These are phyloP conservation scores for Colletotrichum sp. DNA, from an alignment of 2,329 filamentous ascomycete species.

Conservation along the genomic window DNA sequence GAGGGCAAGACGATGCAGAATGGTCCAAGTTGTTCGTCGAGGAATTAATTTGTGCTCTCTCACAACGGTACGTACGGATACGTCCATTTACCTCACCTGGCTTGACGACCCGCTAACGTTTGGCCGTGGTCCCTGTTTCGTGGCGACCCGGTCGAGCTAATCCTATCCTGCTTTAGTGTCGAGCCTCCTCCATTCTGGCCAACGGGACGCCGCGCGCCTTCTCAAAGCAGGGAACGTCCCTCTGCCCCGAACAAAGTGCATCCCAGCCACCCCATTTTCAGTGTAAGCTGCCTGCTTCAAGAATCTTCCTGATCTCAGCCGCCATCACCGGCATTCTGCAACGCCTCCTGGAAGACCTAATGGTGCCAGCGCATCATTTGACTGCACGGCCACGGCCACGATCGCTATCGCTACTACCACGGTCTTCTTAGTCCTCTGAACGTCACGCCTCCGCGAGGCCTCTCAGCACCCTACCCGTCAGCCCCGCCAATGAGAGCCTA, in stretches of 20 bases:
- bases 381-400: neutral
- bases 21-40: neutral
- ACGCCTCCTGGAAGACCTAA: neutral
- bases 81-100: neutral
- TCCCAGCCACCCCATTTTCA: slow-evolving; percentile 32
- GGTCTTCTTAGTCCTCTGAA: neutral
- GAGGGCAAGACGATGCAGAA: neutral
- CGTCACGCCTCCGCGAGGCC: neutral
- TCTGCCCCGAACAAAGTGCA: neutral
- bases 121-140: slow-evolving; percentile 1
- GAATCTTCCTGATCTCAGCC: neutral
- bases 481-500: neutral
- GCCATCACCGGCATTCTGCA: neutral
- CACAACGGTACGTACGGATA: neutral
- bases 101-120: neutral
- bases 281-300: neutral
- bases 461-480: neutral
- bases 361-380: slow-evolving; percentile 24
- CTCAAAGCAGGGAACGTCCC: slow-evolving; percentile 16
- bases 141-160: neutral
- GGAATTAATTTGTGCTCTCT: neutral
- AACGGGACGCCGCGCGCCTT: slow-evolving; percentile 10
- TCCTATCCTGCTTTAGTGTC: neutral
- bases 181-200: slow-evolving; percentile 1
- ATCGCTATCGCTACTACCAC: neutral